Base-by-base conservation (phyloP, 2,329 filamentous ascomycete species). In the Ceratocystis harringtonii region DNA sequence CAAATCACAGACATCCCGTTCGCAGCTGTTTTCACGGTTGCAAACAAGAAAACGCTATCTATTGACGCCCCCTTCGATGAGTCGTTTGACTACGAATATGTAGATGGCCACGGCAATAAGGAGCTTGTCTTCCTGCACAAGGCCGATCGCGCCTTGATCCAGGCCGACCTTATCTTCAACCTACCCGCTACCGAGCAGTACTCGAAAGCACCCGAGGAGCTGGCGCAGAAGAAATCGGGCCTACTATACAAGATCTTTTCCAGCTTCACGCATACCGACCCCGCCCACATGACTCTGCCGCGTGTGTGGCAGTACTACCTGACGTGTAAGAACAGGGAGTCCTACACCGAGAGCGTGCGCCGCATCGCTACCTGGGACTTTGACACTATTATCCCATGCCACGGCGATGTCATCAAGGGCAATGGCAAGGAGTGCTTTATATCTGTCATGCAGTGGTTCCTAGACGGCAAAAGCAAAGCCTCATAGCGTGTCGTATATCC, bases 141-240 rank as follows among this genome's bases (percentile, higher is more conserved):
- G 73, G 90, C 89, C 0, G 86, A 89, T 12, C 78, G 79, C 66
- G 88, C 90, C 0, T 76, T 99, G 57, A 92, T 99, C 72, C 78
- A 96, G 76, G 94, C 91, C 5, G 94, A 99, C 74, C 76, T 97
- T 52, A 73, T 97, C 69, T 97, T 97, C 80, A 97, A 96, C 74
- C 77, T 96, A 43, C 94, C 94, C 0, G 84, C 90, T 0, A 84
- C 78, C 0, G 94, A 99, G 77, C 94, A 97, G 77, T 96, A 90
- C 76, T 82, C 83, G 7, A 79, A 82, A 2, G 76, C 78, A 41
- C 77, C 61, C 25, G 41, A 60, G 41, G 52, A 44, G 8, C 22
- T 66, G 4, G 48, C 61, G 3, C 25, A 58, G 15, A 57, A 62
- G 10, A 7, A 41, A 5, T 25, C 36, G 22, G 71, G 72, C 0